Evolutionary conservation across 1,284 basidiomycete genomes (phyloP), one percentile per base, ranked within the genome.

Genomic region (Puccinia hordei): DNA sequence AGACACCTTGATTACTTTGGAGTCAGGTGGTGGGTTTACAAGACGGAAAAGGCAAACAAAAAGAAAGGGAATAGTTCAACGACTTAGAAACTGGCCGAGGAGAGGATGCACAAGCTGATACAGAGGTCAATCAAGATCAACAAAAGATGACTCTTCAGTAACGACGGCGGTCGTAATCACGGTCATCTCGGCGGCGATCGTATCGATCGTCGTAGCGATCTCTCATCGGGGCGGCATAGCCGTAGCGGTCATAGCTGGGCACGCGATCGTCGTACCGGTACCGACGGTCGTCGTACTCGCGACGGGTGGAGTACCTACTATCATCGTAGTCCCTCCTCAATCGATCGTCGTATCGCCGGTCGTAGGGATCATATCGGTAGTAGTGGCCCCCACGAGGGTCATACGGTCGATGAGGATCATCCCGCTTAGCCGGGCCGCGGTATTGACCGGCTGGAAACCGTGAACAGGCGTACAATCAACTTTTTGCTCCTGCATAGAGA

Each of bases 361-460:
- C 82, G 46, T 68, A 78, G 41, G 76, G 76, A 59, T 78, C 76
- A 71, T 81, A 68, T 22, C 79, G 81, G 65, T 81, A 74, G 55
- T 22, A 59, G 46, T 73, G 65, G 10, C 77, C 69, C 53, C 77
- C 81, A 79, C 91, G 89, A 75, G 91, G 92, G 85, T 92, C 92
- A 83, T 93, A 93, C 0, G 89, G 90, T 57, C 92, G 89, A 61
- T 78, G 76, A 27, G 27, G 30, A 85, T 93, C 91, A 82, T 88
- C 91, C 89, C 84, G 72, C 82, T 83, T 77, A 51, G 74, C 59
- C 22, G 79, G 69, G 33, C 72, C 80, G 22, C 74, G 81, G 79
- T 82, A 82, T 69, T 82, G 75, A 46, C 82, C 83, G 73, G 83
- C 85, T 81, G 73, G 53, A 81, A 63, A 82, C 66, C 27, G 9